Percentiles rank a stretch among this genome's conserved stretches.
Conservation (phyloP, 768 basidiomycete genomes). For the Mycena belliarum region DNA sequence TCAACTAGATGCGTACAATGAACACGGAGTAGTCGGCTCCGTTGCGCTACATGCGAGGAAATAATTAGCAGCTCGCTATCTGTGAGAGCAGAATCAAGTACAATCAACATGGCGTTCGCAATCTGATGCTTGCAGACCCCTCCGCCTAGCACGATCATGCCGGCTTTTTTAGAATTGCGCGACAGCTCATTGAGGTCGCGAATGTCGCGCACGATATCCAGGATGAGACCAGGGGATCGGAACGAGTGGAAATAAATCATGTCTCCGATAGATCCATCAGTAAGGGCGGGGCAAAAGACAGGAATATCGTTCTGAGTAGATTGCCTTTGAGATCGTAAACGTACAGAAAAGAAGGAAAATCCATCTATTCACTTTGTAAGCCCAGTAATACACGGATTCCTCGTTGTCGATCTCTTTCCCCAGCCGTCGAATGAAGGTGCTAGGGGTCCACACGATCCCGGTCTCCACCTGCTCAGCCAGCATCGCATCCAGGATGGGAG, state of each 20-base stretch:
- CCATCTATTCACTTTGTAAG: constrained; percentile 81
- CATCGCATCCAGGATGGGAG: constrained; percentile 89
- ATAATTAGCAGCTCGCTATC: constrained; percentile 5
- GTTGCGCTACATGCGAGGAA: constrained; percentile 65
- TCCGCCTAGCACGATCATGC: constrained; percentile 97
- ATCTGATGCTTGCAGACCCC: constrained; percentile 99
- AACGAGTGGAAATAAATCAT: constrained; percentile 99
- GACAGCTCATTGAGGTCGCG: constrained; percentile 87
- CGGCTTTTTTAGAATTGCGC: constrained; percentile 86
- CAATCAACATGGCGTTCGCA: constrained; percentile 99
- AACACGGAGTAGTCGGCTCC: constrained; percentile 98
- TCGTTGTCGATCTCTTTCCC: constrained; percentile 98
- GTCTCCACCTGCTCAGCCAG: constrained; percentile 79
- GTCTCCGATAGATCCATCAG: constrained; percentile 97
- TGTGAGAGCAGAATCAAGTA: constrained; percentile 37
- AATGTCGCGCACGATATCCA: constrained; percentile 96
- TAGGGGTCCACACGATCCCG: constrained; percentile 86
- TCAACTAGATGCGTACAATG: constrained; percentile 56
- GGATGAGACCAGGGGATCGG: constrained; percentile 74
- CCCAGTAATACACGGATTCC: constrained; percentile 99
- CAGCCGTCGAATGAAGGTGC: constrained; percentile 86
- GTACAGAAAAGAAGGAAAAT: constrained; percentile 16
- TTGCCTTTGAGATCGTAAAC: constrained; percentile 16
- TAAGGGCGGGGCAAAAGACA: constrained; percentile 97
- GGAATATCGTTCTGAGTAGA: constrained; percentile 88